Evolutionary conservation across 129 eudicot species (phyloP), one percentile per base, ranked within the genome.

Genomic region (Flaveria linearis): DNA sequence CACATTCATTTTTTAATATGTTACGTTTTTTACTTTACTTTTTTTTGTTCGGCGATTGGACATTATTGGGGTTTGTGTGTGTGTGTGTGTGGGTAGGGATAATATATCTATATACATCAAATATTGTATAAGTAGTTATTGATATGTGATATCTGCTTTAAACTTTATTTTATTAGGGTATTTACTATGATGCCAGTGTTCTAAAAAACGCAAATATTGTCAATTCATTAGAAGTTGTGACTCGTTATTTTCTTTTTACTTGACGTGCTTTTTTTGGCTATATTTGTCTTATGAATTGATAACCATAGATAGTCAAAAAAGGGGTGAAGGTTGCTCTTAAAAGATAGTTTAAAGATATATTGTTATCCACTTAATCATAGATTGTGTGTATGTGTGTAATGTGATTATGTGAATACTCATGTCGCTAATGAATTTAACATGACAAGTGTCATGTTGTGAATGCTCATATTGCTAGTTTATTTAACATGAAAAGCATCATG

Each of bases 101-200:
- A 55, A 53, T 39, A 55, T 57, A 17, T 64, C 36, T 61, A 45
- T 47, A n/a, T 49, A 16, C 30, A 28, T 62, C 17, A 30, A 13
- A 56, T 46, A 62, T n/a, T 16, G 17, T 62, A 43, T 41, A 62
- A 64, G 9, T 43, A 39, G 4, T 45, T 39, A 51, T 14, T 11
- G 16, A 20, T 73, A 43, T 15, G 41, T 73, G 52, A 72, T 55
- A 55, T 73, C 76, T 53, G 76, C 42, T 73, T 53, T 20, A 67
- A 39, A 23, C 16, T 41, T 9, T 67, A 41, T 8, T 30, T 12
- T 6, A 60, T 58, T 25, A 58, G 8, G 45, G 69, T 74, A 74
- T 73, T 22, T 15, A 26, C 26, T 58, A 57, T 42, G 36, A 20
- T 56, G 42, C 8, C 9, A 13, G 26, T 56, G 17, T 15, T 55